Conservation (phyloP, 257 asterid species). For the Lycium barbarum region DNA sequence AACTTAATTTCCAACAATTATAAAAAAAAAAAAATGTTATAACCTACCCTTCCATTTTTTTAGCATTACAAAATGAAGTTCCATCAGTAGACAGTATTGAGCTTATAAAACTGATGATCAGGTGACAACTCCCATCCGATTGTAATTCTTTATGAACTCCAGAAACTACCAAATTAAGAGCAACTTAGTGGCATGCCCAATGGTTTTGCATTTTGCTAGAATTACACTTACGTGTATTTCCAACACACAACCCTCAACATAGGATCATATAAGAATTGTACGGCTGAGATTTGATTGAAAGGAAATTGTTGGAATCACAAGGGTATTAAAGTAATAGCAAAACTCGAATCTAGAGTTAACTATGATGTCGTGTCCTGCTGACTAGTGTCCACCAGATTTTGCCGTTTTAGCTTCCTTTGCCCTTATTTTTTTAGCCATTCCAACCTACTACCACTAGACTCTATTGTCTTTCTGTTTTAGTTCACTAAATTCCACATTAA, state of each 20-base stretch:
- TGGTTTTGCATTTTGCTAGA: too few species aligned
- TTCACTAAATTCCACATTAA: neutral
- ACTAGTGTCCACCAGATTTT: constrained; percentile 35
- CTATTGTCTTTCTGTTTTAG: neutral
- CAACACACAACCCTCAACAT: too few species aligned
- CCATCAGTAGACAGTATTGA: too few species aligned
- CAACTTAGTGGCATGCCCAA: neutral
- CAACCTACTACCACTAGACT: neutral
- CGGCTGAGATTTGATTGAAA: constrained; percentile 28
- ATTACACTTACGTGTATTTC: too few species aligned
- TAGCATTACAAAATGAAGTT: too few species aligned
- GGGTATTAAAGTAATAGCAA: constrained; percentile 51
- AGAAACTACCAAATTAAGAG: neutral
- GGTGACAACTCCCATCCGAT: too few species aligned
- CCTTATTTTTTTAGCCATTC: constrained; percentile 32
- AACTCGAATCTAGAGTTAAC: constrained; percentile 36
- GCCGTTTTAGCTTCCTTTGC: constrained; percentile 25
- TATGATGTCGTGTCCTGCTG: constrained; percentile 71
- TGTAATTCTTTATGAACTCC: too few species aligned
- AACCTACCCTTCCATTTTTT: too few species aligned
- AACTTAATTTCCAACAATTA: too few species aligned
- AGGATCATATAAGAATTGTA: neutral
- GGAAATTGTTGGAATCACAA: neutral
- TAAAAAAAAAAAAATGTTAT: too few species aligned
- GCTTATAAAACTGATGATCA: too few species aligned